Conservation (phyloP, 805 yeast species). For the Saturnispora halmiae region DNA sequence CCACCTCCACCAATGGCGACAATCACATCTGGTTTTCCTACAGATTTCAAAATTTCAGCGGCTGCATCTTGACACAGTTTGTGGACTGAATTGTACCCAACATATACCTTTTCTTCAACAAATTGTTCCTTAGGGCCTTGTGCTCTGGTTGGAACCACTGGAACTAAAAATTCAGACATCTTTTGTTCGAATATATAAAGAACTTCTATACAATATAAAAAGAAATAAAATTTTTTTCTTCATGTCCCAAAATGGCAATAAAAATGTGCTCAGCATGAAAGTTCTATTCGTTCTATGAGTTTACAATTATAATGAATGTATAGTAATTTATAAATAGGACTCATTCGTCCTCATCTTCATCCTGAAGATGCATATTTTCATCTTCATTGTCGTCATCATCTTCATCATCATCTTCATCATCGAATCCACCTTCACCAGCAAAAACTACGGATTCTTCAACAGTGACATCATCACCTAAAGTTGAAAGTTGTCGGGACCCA, state of each 20-base stretch:
- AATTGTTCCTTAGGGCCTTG: constrained; percentile 13
- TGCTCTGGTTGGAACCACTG: background rate
- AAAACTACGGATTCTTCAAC: constrained; percentile 18
- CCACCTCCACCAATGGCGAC: constrained; percentile 72
- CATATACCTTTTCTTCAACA: constrained; percentile 42
- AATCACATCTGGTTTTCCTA: constrained; percentile 41
- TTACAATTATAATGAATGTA: too few species aligned
- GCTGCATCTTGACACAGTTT: constrained; percentile 59
- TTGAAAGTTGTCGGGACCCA: constrained; percentile 24
- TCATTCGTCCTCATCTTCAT: constrained; percentile 14
- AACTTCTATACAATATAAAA: background rate
- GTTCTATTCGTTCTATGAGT: too few species aligned
- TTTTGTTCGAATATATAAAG: background rate
- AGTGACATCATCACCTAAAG: constrained; percentile 3
- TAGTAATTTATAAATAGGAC: background rate
- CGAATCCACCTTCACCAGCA: constrained; percentile 27
- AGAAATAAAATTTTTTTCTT: constrained; percentile 1
- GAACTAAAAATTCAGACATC: constrained; percentile 1
- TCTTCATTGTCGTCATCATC: constrained; percentile 18
- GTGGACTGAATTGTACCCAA: constrained; percentile 75
- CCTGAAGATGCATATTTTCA: constrained; percentile 8
- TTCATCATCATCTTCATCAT: constrained; percentile 18
- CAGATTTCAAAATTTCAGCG: constrained; percentile 21
- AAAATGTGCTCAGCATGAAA: too few species aligned
- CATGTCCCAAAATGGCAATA: background rate